Conservation (phyloP, 495 filamentous ascomycete genomes). For the Lichina pygmaea region DNA sequence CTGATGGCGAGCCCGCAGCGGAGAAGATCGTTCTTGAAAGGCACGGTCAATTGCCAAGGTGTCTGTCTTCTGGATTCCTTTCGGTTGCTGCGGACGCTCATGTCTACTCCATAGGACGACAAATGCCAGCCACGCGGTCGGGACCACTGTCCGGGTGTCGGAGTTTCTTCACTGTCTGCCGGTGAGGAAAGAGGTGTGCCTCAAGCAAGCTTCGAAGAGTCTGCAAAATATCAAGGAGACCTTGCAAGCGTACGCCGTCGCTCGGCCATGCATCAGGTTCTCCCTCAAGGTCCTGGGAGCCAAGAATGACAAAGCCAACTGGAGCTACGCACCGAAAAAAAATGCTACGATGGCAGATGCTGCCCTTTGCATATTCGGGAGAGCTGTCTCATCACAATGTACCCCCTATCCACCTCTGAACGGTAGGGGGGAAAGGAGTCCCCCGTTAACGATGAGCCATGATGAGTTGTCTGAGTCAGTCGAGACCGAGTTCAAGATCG, state of each 20-base stretch:
- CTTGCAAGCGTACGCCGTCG: constrained; percentile 50
- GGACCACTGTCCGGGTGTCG: constrained; percentile 46
- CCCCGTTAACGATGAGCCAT: not conserved
- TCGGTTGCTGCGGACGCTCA: not conserved
- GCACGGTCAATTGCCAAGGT: constrained; percentile 23
- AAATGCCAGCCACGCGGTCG: constrained; percentile 34
- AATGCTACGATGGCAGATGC: constrained; percentile 31
- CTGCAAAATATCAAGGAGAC: constrained; percentile 36
- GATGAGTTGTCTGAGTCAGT: not conserved
- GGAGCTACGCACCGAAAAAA: constrained; percentile 39
- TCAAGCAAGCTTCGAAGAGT: constrained; percentile 33
- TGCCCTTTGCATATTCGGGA: constrained; percentile 41
- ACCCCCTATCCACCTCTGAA: constrained; percentile 8
- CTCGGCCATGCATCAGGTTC: constrained; percentile 34
- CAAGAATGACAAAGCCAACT: constrained; percentile 33
- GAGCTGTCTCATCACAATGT: constrained; percentile 30
- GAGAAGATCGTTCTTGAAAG: constrained; percentile 21
- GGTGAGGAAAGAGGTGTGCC: constrained; percentile 38
- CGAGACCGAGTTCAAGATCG: constrained; percentile 10
- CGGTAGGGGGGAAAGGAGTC: not conserved
- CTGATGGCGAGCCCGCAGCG: constrained; percentile 42
- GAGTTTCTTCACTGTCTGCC: constrained; percentile 45
- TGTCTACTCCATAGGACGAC: not conserved
- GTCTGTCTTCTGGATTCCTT: constrained; percentile 5
- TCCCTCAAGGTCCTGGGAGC: constrained; percentile 39